Evolutionary conservation across 2,329 filamentous ascomycete species (phyloP), one percentile per base, ranked within the genome.

Genomic region (Ceratocystis eucalypticola): DNA sequence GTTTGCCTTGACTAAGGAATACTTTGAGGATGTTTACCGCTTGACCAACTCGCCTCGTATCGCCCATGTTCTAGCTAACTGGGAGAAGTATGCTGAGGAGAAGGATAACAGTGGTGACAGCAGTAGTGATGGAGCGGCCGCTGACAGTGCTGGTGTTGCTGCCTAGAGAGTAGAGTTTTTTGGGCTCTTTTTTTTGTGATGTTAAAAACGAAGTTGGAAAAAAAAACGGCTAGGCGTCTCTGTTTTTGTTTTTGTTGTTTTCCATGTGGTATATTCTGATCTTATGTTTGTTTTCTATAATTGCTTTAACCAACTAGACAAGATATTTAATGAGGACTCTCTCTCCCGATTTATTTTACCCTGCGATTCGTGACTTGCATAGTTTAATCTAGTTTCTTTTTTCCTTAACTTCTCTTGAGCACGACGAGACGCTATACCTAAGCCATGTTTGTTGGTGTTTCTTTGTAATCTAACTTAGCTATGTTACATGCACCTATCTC

Each of bases 1-100:
- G 17, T 99, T 99, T 75, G 91, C 91, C 76, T 81, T 99, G 70
- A 96, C 91, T 66, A 96, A 92, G 83, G 94, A 97, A 80, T 99
- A 99, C 80, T 99, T 99, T 78, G 93, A 99, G 82, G 94, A 97
- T 74, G 95, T 99, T 63, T 97, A 97, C 80, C 85, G 86, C 72
- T 79, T 99, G 75, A 99, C 94, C 65, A 96, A 95, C 79, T 86
- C 83, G 68, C 84, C 84, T 70, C 84, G 87, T 77, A 91, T 92
- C 73, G 88, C 86, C 55, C 83, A 88, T 67, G 87, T 92, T 69
- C 76, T 96, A 75, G 89, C 91, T 71, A 96, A 96, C 80, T 91
- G 88, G 88, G 88, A 90, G 62, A 87, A 85, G 76, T 90, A 88
- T 74, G 71, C 72, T 8, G 80, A 84, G 71, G 80, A 83, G 62